Percentiles rank a stretch among this genome's conserved stretches.
These are phyloP conservation scores for Prunus kanzakura DNA, from an alignment of 306 rosid species.

Conservation along the genomic window DNA sequence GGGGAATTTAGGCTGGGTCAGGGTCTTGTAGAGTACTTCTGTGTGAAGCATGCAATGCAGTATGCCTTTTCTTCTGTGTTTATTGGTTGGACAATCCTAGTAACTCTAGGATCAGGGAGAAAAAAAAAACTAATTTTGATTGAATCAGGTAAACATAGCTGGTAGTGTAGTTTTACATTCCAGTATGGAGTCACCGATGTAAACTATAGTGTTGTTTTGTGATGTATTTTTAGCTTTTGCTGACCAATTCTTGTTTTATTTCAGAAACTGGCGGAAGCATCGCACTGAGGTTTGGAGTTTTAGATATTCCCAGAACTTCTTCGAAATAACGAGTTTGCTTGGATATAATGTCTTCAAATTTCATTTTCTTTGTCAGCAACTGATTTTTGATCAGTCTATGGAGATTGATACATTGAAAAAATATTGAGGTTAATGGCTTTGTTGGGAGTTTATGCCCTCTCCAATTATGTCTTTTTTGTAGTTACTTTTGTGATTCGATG, in stretches of 20 bases:
- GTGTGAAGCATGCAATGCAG: neutral
- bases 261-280: slow-evolving; percentile 63
- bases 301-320: slow-evolving; percentile 22
- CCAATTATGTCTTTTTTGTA: slow-evolving; percentile 20
- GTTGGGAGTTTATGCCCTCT: slow-evolving; percentile 11
- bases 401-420: slow-evolving; percentile 25
- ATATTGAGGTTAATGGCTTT: slow-evolving; percentile 26
- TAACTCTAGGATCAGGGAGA: neutral
- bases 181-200: neutral
- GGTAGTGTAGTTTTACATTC: neutral
- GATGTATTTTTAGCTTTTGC: slow-evolving; percentile 14
- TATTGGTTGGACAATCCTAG: neutral
- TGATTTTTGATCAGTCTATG: slow-evolving; percentile 29
- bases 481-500: slow-evolving; percentile 3
- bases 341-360: slow-evolving; percentile 30
- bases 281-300: slow-evolving; percentile 41
- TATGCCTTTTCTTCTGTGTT: neutral
- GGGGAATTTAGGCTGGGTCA: neutral
- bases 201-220: slow-evolving; percentile 3
- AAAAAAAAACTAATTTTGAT: neutral
- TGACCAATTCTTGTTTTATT: slow-evolving; percentile 27
- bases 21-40: neutral
- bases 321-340: slow-evolving; percentile 46
- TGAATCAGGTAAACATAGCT: neutral
- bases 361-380: slow-evolving; percentile 32